Evolutionary conservation across 2,329 filamentous ascomycete genomes (phyloP).

Genomic region (Tolypocladium pustulatum): DNA sequence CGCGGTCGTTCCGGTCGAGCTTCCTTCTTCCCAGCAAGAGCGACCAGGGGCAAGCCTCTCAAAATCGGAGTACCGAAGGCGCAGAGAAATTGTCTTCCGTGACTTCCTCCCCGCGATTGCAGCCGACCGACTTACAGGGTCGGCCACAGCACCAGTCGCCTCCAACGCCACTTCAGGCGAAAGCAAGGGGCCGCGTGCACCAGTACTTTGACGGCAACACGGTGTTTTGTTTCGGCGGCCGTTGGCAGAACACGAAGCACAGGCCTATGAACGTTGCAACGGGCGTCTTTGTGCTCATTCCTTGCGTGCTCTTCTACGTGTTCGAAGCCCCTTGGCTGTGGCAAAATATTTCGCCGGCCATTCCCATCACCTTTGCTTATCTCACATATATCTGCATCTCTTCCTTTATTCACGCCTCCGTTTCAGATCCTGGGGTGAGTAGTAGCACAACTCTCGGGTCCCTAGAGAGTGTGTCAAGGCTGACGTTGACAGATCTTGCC

Average conservation of each 20-base stretch:
- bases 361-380: slow-evolving; percentile 85
- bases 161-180: slow-evolving; percentile 21
- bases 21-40: slow-evolving; percentile 56
- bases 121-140: slow-evolving; percentile 29
- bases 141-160: slow-evolving; percentile 10
- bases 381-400: slow-evolving; percentile 84
- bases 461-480: not conserved
- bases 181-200: slow-evolving; percentile 56
- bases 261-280: slow-evolving; percentile 85
- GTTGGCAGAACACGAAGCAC: slow-evolving; percentile 79
- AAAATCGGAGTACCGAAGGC: slow-evolving; percentile 48
- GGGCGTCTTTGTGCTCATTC: slow-evolving; percentile 67
- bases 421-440: slow-evolving; percentile 85
- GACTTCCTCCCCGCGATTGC: slow-evolving; percentile 61
- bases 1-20: slow-evolving; percentile 65
- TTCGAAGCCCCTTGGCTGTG: slow-evolving; percentile 81
- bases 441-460: not conserved
- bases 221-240: slow-evolving; percentile 75
- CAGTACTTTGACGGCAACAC: slow-evolving; percentile 94
- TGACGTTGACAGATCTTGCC: slow-evolving; percentile 63
- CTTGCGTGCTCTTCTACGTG: slow-evolving; percentile 71
- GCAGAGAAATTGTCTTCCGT: slow-evolving; percentile 78
- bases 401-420: slow-evolving; percentile 87
- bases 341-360: slow-evolving; percentile 74
- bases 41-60: slow-evolving; percentile 35